Conservation (phyloP, 768 basidiomycete genomes). For the Infundibulicybe gibba region DNA sequence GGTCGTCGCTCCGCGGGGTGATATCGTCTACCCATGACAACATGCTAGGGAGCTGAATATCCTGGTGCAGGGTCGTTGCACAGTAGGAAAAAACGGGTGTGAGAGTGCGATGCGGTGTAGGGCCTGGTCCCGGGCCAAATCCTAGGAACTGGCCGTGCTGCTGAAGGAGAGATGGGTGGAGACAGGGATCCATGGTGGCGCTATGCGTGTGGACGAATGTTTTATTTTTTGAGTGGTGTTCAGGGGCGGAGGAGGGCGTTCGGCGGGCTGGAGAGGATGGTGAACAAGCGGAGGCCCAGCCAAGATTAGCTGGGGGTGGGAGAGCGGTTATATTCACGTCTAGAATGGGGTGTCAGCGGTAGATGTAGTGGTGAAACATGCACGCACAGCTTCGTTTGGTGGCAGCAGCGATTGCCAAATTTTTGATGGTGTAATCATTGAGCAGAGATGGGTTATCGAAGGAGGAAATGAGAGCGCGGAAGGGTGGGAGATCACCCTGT, state of each 20-base stretch:
- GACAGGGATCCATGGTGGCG: conserved; percentile 34
- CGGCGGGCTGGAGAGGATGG: conserved; percentile 19
- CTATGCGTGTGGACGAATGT: conserved; percentile 36
- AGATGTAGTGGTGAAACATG: background rate
- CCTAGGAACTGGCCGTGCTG: conserved; percentile 36
- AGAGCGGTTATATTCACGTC: conserved; percentile 11
- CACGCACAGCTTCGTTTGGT: conserved; percentile 9
- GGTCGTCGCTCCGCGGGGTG: conserved; percentile 42
- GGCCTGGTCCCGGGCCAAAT: conserved; percentile 21
- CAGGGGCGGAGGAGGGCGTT: conserved; percentile 17
- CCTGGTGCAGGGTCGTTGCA: conserved; percentile 46
- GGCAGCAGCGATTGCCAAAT: conserved; percentile 11
- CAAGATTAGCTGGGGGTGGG: conserved; percentile 5
- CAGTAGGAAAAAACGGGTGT: conserved; percentile 26
- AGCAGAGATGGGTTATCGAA: conserved; percentile 27
- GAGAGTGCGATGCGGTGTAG: no score
- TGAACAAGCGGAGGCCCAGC: conserved; percentile 20
- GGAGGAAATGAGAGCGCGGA: conserved; percentile 32
- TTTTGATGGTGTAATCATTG: conserved; percentile 13
- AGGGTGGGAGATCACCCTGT: conserved; percentile 27
- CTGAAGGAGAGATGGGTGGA: conserved; percentile 26
- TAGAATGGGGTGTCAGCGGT: background rate
- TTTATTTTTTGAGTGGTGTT: conserved; percentile 12
- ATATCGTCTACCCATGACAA: conserved; percentile 46
- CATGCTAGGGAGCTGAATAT: conserved; percentile 47